These are phyloP conservation scores for Neoboletus magnificus DNA, from an alignment of 768 basidiomycete genomes.

Conservation along the genomic window DNA sequence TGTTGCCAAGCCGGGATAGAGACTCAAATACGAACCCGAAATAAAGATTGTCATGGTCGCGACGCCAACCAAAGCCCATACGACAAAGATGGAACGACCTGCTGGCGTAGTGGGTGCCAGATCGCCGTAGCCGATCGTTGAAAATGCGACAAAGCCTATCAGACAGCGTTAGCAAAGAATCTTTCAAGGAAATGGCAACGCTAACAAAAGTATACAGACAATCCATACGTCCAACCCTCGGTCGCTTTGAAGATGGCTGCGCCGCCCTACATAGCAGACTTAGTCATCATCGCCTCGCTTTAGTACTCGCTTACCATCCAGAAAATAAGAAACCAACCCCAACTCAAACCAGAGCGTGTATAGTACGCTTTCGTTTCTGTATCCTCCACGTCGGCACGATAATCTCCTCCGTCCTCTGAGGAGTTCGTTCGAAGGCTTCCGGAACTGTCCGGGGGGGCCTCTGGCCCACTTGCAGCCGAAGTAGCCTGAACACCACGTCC, in stretches of 20 bases:
- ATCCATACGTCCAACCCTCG: constrained; percentile 64
- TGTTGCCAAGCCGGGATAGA: background rate
- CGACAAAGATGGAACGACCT: constrained; percentile 72
- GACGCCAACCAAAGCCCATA: constrained; percentile 76
- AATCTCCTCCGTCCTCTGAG: constrained; percentile 14
- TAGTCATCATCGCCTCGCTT: background rate
- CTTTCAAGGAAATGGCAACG: background rate
- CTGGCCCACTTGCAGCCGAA: background rate
- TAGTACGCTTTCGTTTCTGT: constrained; percentile 56
- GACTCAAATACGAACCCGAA: constrained; percentile 46
- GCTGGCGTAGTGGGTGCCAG: constrained; percentile 57
- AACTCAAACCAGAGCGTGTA: constrained; percentile 54
- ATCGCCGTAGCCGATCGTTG: constrained; percentile 75
- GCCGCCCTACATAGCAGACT: constrained; percentile 45
- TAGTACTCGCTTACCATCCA: constrained; percentile 55
- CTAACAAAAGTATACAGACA: constrained; percentile 71
- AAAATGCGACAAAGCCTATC: constrained; percentile 68
- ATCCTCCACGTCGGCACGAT: constrained; percentile 14
- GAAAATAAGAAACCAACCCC: constrained; percentile 65
- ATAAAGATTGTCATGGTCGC: constrained; percentile 73
- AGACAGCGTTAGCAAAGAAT: background rate
- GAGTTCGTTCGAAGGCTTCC: constrained; percentile 6
- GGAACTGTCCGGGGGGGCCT: background rate
- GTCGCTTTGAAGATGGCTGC: constrained; percentile 65
- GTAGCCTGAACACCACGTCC: background rate